Conservation (phyloP, 495 filamentous ascomycete species). For the Lasiosphaeria ovina region DNA sequence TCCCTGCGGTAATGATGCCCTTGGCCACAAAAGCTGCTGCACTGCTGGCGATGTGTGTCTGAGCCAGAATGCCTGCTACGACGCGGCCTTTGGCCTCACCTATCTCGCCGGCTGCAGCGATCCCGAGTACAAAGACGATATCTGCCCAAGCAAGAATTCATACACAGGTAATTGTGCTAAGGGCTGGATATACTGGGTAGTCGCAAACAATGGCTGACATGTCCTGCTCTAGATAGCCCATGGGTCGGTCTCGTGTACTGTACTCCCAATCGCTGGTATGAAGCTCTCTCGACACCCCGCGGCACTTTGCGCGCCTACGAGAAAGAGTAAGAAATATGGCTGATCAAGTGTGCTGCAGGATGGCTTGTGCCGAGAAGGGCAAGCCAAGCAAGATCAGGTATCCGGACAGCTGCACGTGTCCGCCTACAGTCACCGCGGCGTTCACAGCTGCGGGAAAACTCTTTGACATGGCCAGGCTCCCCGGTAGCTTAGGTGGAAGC, state of each 20-base stretch:
- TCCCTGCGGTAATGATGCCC: conserved; percentile 37
- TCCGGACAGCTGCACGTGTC: conserved; percentile 25
- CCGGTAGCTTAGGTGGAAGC: background rate
- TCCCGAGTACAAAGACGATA: conserved; percentile 12
- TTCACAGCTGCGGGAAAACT: background rate
- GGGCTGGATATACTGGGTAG: background rate
- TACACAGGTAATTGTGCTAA: conserved; percentile 11
- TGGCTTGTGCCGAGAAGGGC: conserved; percentile 16
- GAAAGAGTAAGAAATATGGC: background rate
- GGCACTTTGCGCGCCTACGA: background rate
- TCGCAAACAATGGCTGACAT: conserved; percentile 16
- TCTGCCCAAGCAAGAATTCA: conserved; percentile 22
- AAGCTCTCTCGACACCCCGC: conserved; percentile 13
- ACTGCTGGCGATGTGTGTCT: conserved; percentile 35
- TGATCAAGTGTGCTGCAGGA: conserved; percentile 8
- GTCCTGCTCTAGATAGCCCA: background rate
- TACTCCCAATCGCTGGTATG: conserved; percentile 20
- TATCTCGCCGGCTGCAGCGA: conserved; percentile 39
- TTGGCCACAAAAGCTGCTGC: conserved; percentile 36
- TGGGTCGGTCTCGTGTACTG: conserved; percentile 19
- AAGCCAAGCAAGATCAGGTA: conserved; percentile 10
- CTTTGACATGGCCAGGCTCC: background rate
- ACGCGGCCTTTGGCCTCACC: conserved; percentile 23
- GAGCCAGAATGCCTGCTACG: conserved; percentile 28
- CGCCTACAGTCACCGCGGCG: background rate